A percentile compares a stretch with the other conserved stretches of the same genome.
These are phyloP conservation scores for Xerophyta viscosa DNA, from an alignment of 106 monocot genomes.

Conservation along the genomic window DNA sequence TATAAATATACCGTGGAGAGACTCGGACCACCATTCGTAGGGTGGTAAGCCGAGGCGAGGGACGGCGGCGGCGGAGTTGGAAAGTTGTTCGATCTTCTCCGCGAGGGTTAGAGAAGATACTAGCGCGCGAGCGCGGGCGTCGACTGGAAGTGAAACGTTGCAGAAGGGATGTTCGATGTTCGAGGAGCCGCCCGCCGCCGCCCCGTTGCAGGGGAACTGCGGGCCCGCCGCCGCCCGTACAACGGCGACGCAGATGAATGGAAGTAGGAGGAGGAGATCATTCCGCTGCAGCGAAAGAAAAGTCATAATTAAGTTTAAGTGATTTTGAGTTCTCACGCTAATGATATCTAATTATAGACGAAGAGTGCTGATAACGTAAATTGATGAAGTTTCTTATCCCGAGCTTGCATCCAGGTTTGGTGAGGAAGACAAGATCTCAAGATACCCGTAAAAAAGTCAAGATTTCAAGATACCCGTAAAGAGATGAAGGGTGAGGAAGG, in stretches of 20 bases:
- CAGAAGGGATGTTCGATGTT: constrained; percentile 28
- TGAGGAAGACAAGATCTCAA: too few species aligned
- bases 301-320: too few species aligned
- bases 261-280: neutral
- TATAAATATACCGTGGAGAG: constrained; percentile 65
- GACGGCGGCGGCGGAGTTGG: constrained; percentile 43
- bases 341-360: too few species aligned
- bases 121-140: constrained; percentile 29
- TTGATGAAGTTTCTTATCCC: too few species aligned
- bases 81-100: constrained; percentile 49
- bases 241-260: neutral
- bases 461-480: too few species aligned
- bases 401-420: too few species aligned
- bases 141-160: constrained; percentile 9
- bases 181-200: neutral
- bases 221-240: constrained; percentile 11
- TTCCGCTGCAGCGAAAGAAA: too few species aligned
- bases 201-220: constrained; percentile 41
- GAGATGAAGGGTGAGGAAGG: too few species aligned
- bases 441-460: too few species aligned
- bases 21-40: constrained; percentile 83
- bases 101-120: constrained; percentile 25
- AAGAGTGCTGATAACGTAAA: too few species aligned
- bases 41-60: constrained; percentile 42
- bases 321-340: too few species aligned